phyloP scores from a whole-genome alignment of 768 basidiomycete species.

The Podaxis mareebaensis region DNA sequence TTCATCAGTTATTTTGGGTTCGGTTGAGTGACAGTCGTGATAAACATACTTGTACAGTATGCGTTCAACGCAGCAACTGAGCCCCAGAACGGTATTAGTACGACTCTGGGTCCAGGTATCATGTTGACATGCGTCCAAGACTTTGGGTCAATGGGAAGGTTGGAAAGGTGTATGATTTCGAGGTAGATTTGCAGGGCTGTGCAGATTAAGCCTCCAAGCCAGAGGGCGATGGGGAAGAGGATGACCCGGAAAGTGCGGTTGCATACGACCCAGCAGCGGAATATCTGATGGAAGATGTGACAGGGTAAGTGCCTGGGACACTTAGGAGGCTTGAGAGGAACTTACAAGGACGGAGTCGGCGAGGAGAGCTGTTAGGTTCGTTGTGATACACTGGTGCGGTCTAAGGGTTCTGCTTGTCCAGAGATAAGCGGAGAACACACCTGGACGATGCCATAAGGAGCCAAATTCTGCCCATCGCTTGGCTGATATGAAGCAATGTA shows the following conservation, averaged over 20 bases:
- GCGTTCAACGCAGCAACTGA: not conserved
- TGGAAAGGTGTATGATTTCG: not conserved
- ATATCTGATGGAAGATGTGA: conserved; percentile 5
- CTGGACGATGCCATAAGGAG: not conserved
- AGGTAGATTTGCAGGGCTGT: not conserved
- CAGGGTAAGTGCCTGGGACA: not conserved
- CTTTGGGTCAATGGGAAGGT: not conserved
- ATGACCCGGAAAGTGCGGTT: not conserved
- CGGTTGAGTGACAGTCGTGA: too few relatives aligned
- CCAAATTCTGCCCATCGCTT: not conserved
- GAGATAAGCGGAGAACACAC: not conserved
- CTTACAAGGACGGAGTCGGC: conserved; percentile 7
- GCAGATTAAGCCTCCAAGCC: conserved; percentile 4
- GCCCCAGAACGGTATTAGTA: conserved; percentile 14
- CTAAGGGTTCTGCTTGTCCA: not conserved
- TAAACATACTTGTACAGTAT: conserved; percentile 4
- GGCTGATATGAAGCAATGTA: too few relatives aligned
- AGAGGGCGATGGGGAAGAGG: conserved; percentile 12
- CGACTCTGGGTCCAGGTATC: conserved; percentile 2
- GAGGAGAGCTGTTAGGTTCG: conserved; percentile 8
- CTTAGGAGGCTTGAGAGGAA: not conserved
- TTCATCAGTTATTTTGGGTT: not conserved
- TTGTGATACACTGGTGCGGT: not conserved
- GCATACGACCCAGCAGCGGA: conserved; percentile 14
- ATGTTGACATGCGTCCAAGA: conserved; percentile 6